Evolutionary conservation across 129 eudicot genomes (phyloP), one percentile per base, ranked within the genome.

Genomic region (Artemisia annua): DNA sequence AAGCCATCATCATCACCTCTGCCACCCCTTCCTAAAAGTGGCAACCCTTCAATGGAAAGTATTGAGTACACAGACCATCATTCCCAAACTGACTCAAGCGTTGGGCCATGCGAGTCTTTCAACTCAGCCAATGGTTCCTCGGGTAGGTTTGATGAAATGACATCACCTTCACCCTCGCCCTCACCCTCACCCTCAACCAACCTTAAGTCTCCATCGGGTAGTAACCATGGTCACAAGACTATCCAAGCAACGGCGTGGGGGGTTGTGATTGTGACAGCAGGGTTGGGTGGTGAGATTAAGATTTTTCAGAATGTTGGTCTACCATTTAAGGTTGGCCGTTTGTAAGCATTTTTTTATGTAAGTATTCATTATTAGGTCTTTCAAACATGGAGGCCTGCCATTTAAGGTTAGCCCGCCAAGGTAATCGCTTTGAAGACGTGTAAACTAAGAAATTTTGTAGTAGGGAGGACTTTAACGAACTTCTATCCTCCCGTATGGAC

Each of bases 171-270:
- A 24, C 72, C 82, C 0, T 52, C 10, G 66, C 67, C 82, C 46
- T 71, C 82, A 44, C 77, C 81, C 1, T 48, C 3, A 63, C 3
- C 80, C 11, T 24, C 26, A 24, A 24, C 26, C 35, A 59, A 7
- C 7, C 11, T 30, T 0, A 44, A 44, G 48, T 53, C 82, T 17
- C 59, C 79, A 3, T 67, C 51, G 59, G 80, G 80, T 58, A 82
- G 86, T 63, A 64, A 74, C 69, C 83, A 76, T 49, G 84, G 89
- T 6, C 78, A 70, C 69, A 76, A 84, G 48, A 81, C 88, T 3
- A 61, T 85, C 15, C 93, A 90, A 79, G 97, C 99, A 46, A 84
- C 89, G n/a, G 92, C 97, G 1, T 94, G 99, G 99, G 99, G 99
- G 0, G 51, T 88, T 69, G 97, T 82, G 48, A 90, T 94, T 60